phyloP scores from a whole-genome alignment of 2,329 filamentous ascomycete genomes.

The Cordyceps tenuipes region DNA sequence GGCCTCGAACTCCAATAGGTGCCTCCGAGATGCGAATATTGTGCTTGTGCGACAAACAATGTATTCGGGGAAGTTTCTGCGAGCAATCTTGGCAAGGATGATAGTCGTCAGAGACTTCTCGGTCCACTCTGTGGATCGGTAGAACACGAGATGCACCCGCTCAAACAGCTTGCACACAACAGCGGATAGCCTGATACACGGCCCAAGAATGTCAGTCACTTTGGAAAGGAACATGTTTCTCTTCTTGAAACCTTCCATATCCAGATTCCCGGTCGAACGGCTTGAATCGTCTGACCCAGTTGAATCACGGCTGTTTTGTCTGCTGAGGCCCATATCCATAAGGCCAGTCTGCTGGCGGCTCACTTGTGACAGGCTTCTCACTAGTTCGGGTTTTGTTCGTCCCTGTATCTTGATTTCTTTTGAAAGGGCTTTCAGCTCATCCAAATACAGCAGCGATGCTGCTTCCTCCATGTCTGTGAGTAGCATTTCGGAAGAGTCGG shows the following conservation, averaged over 20 bases:
- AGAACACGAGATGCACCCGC: constrained; percentile 90
- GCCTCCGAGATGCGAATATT: constrained; percentile 70
- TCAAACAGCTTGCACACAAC: constrained; percentile 75
- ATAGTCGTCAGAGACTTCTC: constrained; percentile 94
- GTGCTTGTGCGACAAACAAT: constrained; percentile 83
- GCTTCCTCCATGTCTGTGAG: constrained; percentile 79
- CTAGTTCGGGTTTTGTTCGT: constrained; percentile 76
- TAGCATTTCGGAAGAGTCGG: constrained; percentile 63
- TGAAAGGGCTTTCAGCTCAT: constrained; percentile 76
- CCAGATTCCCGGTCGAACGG: constrained; percentile 19
- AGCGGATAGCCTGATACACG: constrained; percentile 73
- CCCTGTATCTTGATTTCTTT: constrained; percentile 83
- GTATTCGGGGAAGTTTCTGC: constrained; percentile 80
- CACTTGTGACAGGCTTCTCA: constrained; percentile 63
- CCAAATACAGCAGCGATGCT: constrained; percentile 69
- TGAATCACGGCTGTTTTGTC: constrained; percentile 54
- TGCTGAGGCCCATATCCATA: constrained; percentile 57
- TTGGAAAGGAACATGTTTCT: constrained; percentile 69
- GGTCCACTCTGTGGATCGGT: constrained; percentile 92
- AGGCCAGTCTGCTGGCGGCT: constrained; percentile 70
- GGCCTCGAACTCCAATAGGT: constrained; percentile 81
- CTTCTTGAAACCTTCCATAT: constrained; percentile 45
- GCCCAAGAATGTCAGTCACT: constrained; percentile 68
- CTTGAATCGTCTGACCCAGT: constrained; percentile 37
- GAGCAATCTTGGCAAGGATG: constrained; percentile 83